phyloP scores from a whole-genome alignment of 1,284 basidiomycete genomes.

The Ustilago shanxiensis region DNA sequence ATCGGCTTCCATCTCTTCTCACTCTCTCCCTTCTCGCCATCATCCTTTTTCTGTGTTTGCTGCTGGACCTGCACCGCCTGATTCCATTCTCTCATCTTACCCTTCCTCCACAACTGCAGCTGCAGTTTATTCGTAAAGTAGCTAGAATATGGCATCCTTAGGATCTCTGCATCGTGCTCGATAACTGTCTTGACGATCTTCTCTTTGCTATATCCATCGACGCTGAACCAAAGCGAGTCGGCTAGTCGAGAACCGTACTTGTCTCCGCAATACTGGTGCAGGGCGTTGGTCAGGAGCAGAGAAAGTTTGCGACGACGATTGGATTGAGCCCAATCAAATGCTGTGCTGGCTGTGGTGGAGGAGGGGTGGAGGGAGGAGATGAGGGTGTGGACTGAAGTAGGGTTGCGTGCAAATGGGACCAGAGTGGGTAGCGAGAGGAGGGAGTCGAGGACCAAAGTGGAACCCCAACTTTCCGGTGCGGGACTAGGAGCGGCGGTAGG shows the following conservation, averaged over 20 bases:
- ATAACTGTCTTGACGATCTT: constrained; percentile 50
- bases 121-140: constrained; percentile 65
- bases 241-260: constrained; percentile 66
- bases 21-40: not conserved
- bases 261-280: constrained; percentile 53
- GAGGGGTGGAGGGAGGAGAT: constrained; percentile 39
- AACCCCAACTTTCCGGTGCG: constrained; percentile 14
- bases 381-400: constrained; percentile 43
- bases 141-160: constrained; percentile 53
- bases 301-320: constrained; percentile 46
- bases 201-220: constrained; percentile 55
- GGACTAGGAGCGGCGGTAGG: constrained; percentile 1
- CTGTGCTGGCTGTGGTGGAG: not conserved
- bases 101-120: constrained; percentile 59
- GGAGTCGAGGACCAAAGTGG: constrained; percentile 46
- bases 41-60: constrained; percentile 1
- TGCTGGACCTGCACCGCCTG: constrained; percentile 24
- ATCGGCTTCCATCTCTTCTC: constrained; percentile 10
- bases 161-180: constrained; percentile 42
- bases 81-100: constrained; percentile 56
- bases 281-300: constrained; percentile 22
- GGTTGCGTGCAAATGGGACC: constrained; percentile 38
- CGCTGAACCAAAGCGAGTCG: constrained; percentile 56
- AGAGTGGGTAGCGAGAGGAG: constrained; percentile 44
- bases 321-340: constrained; percentile 17